Percentiles rank a stretch among this genome's conserved stretches.
These are phyloP conservation scores for Silene latifolia DNA, from an alignment of 148 eudicot species.

Conservation along the genomic window DNA sequence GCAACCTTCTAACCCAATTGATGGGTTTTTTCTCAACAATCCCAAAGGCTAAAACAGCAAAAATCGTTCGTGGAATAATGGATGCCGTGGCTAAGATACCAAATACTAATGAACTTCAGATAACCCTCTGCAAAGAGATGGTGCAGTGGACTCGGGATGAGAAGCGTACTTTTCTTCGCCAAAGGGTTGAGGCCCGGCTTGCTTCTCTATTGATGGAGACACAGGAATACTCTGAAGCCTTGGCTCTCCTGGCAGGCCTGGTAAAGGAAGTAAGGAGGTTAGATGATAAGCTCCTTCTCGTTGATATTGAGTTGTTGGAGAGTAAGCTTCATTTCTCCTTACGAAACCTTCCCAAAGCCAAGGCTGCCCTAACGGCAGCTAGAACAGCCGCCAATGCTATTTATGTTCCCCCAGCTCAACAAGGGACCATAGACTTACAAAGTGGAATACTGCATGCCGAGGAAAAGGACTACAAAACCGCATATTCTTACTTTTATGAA, in stretches of 20 bases:
- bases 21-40: slow-evolving; percentile 38
- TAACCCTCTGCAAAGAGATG: slow-evolving; percentile 49
- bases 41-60: slow-evolving; percentile 50
- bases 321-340: slow-evolving; percentile 50
- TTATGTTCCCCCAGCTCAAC: slow-evolving; percentile 48
- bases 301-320: slow-evolving; percentile 44
- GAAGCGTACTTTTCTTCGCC: slow-evolving; percentile 44
- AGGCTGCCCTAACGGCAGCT: slow-evolving; percentile 48
- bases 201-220: slow-evolving; percentile 45
- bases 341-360: slow-evolving; percentile 47
- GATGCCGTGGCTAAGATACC: slow-evolving; percentile 50
- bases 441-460: slow-evolving; percentile 52
- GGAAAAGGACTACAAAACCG: slow-evolving; percentile 50
- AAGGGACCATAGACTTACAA: slow-evolving; percentile 46
- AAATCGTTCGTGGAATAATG: slow-evolving; percentile 46
- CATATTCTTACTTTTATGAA: slow-evolving; percentile 43
- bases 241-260: slow-evolving; percentile 39
- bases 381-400: slow-evolving; percentile 50
- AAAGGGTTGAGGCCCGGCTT: slow-evolving; percentile 43
- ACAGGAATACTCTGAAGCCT: slow-evolving; percentile 44
- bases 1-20: slow-evolving; percentile 39
- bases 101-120: slow-evolving; percentile 41
- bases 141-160: slow-evolving; percentile 47
- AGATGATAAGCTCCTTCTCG: slow-evolving; percentile 51
- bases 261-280: slow-evolving; percentile 48